A percentile compares a stretch with the other conserved stretches of the same genome.
These are phyloP conservation scores for Echeveria elegans DNA, from an alignment of 164 flowering plant species.

Conservation along the genomic window DNA sequence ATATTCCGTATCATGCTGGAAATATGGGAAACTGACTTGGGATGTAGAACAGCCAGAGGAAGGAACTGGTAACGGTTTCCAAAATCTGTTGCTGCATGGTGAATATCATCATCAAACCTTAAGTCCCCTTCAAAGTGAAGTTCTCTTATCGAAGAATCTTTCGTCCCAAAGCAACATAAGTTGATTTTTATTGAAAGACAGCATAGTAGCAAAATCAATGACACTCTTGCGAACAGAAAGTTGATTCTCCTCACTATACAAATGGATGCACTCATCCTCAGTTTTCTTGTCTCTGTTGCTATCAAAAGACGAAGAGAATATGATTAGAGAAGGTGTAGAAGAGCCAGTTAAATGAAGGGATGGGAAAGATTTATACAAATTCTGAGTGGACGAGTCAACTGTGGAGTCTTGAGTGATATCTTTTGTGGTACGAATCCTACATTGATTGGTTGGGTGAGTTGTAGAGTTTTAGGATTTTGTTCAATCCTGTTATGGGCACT, in stretches of 20 bases:
- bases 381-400: not conserved
- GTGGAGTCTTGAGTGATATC: not conserved
- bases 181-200: conserved; percentile 18
- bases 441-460: not conserved
- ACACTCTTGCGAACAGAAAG: conserved; percentile 20
- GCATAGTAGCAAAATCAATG: conserved; percentile 22
- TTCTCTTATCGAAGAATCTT: conserved; percentile 21
- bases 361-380: not conserved
- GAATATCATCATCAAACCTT: conserved; percentile 23
- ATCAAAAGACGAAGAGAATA: not conserved
- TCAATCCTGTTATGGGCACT: not conserved
- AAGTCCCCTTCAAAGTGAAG: conserved; percentile 32
- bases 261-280: conserved; percentile 22
- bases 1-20: conserved; percentile 27
- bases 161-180: conserved; percentile 13
- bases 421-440: not conserved
- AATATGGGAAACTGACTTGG: conserved; percentile 34
- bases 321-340: not conserved
- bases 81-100: conserved; percentile 27
- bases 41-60: conserved; percentile 14
- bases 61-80: conserved; percentile 28
- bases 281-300: conserved; percentile 2
- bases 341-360: not conserved
- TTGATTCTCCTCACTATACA: conserved; percentile 19
- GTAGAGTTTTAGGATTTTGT: not conserved